These are phyloP conservation scores for Boletus pseudopeckii DNA, from an alignment of 768 basidiomycete genomes.

Conservation along the genomic window DNA sequence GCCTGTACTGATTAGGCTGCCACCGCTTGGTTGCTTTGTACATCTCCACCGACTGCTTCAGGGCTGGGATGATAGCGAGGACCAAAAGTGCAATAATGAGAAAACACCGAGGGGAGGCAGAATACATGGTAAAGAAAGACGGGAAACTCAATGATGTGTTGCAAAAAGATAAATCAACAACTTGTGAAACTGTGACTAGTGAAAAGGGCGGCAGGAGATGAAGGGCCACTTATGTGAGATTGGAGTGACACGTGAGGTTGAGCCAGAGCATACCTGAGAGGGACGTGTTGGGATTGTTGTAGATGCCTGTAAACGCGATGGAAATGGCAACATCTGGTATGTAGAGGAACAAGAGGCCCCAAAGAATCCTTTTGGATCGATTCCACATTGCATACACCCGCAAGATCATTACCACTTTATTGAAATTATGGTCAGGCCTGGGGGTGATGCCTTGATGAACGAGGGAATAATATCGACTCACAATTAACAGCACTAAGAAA, in stretches of 20 bases:
- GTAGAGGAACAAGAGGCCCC: neutral
- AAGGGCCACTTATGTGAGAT: neutral
- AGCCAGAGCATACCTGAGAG: neutral
- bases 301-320: neutral
- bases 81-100: too few relatives aligned
- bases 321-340: neutral
- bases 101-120: too few relatives aligned
- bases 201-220: neutral
- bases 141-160: too few relatives aligned
- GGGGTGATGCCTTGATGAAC: too few relatives aligned
- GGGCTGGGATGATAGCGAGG: too few relatives aligned
- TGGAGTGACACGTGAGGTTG: too few relatives aligned
- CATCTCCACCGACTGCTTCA: too few relatives aligned
- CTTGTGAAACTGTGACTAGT: neutral
- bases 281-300: neutral
- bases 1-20: too few relatives aligned
- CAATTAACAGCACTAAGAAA: constrained; percentile 1
- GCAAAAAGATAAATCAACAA: neutral
- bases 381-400: neutral
- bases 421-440: neutral
- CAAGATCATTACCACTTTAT: neutral
- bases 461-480: neutral
- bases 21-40: too few relatives aligned
- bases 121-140: too few relatives aligned
- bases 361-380: neutral